phyloP scores from a whole-genome alignment of 352 stramenopile species.

The Albugo laibachii region DNA sequence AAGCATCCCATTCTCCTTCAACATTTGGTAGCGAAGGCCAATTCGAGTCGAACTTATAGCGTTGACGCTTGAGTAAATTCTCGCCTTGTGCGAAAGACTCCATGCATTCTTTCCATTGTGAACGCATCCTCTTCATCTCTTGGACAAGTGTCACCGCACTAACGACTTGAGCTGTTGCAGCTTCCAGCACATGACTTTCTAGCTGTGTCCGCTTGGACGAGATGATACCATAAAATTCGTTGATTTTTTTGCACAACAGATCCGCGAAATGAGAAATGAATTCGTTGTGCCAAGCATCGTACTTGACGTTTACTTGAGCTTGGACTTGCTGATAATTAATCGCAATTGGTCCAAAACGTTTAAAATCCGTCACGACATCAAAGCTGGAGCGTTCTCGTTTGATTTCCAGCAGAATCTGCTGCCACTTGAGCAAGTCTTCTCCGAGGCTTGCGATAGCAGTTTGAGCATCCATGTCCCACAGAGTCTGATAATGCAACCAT shows the following conservation, averaged over 20 bases:
- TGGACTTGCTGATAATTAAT: constrained; percentile 87
- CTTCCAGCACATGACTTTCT: constrained; percentile 90
- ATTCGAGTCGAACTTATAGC: constrained; percentile 87
- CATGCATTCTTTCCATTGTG: constrained; percentile 52
- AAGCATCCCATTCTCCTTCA: constrained; percentile 91
- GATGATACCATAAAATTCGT: constrained; percentile 71
- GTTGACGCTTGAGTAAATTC: constrained; percentile 89
- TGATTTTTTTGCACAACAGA: constrained; percentile 87
- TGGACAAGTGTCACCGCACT: constrained; percentile 78
- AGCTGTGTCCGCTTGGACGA: constrained; percentile 75
- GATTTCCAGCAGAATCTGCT: constrained; percentile 92
- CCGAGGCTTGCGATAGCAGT: constrained; percentile 85
- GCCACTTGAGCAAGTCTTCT: constrained; percentile 91
- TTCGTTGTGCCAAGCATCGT: constrained; percentile 99
- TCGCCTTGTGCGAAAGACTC: constrained; percentile 89
- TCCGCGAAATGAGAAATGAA: constrained; percentile 90
- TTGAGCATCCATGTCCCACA: constrained; percentile 97
- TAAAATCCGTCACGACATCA: constrained; percentile 81
- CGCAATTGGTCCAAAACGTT: constrained; percentile 74
- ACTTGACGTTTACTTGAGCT: constrained; percentile 93
- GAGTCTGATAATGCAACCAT: constrained; percentile 96
- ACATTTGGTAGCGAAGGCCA: constrained; percentile 95
- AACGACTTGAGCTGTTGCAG: constrained; percentile 92
- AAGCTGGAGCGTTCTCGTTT: constrained; percentile 90
- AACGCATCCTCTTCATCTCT: constrained; percentile 61